These are phyloP conservation scores for Aspergillus spinulosporus DNA, from an alignment of 2,329 filamentous ascomycete species.

Conservation along the genomic window DNA sequence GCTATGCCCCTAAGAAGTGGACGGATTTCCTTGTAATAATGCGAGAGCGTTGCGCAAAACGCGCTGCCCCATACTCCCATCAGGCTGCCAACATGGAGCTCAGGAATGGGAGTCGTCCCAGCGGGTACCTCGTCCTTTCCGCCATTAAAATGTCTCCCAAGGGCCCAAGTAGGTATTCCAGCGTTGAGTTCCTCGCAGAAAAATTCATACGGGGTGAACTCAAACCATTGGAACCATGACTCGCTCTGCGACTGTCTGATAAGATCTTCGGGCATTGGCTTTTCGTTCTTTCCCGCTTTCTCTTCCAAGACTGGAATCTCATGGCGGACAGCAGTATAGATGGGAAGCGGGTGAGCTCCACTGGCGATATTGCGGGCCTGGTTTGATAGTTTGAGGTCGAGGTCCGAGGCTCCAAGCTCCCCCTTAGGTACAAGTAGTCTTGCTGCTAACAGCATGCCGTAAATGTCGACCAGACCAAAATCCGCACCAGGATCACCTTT, in stretches of 20 bases:
- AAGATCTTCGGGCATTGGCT: constrained; percentile 35
- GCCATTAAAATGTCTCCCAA: constrained; percentile 77
- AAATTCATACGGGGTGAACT: constrained; percentile 91
- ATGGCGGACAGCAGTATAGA: constrained; percentile 93
- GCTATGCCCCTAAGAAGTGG: constrained; percentile 73
- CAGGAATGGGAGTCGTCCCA: constrained; percentile 71
- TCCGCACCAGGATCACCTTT: constrained; percentile 76
- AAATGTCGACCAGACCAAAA: constrained; percentile 90
- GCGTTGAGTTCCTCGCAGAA: constrained; percentile 91
- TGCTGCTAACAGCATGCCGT: constrained; percentile 81
- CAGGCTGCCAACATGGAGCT: constrained; percentile 77
- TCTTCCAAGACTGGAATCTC: constrained; percentile 73
- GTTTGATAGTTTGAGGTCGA: constrained; percentile 87
- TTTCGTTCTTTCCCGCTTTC: constrained; percentile 31
- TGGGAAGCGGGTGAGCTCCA: constrained; percentile 82
- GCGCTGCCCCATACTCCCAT: constrained; percentile 96
- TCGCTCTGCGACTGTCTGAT: constrained; percentile 58
- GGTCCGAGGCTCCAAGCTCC: constrained; percentile 72
- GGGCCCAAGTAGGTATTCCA: constrained; percentile 91
- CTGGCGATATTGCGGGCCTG: constrained; percentile 74
- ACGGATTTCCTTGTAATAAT: constrained; percentile 94
- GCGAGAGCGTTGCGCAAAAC: constrained; percentile 91
- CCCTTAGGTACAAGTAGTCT: constrained; percentile 83
- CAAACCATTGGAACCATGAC: constrained; percentile 97
- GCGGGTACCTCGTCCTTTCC: constrained; percentile 66